Evolutionary conservation across 2,329 filamentous ascomycete genomes (phyloP).

Genomic region (Ophiostoma piceae): DNA sequence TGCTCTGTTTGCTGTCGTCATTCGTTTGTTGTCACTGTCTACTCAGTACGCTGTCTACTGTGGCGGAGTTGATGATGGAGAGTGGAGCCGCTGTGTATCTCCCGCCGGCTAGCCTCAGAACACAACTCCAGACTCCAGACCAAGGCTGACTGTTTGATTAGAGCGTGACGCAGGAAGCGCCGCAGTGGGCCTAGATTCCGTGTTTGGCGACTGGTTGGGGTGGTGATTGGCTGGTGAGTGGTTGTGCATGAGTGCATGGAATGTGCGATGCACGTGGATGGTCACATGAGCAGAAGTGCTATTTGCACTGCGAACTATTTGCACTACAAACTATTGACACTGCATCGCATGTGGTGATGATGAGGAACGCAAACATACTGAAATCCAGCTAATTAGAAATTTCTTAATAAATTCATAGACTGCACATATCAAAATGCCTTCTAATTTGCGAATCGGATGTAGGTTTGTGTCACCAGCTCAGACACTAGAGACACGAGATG

Average conservation of each 20-base stretch:
- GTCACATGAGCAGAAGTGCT: neutral
- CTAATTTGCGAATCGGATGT: too few relatives aligned
- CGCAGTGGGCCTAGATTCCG: neutral
- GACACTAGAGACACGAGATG: too few relatives aligned
- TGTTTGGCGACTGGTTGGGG: neutral
- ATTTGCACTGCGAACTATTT: neutral
- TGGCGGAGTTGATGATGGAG: neutral
- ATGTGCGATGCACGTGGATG: neutral
- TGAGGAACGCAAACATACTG: too few relatives aligned
- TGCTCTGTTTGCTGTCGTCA: too few relatives aligned
- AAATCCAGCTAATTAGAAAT: too few relatives aligned
- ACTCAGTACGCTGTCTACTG: too few relatives aligned
- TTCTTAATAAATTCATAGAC: too few relatives aligned
- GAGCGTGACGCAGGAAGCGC: slow-evolving; percentile 7
- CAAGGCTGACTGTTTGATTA: neutral
- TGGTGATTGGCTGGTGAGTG: neutral
- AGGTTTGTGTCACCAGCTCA: too few relatives aligned
- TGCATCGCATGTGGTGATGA: neutral
- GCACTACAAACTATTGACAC: neutral
- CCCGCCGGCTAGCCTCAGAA: neutral
- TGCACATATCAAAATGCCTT: too few relatives aligned
- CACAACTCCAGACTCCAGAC: neutral
- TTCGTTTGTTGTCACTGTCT: too few relatives aligned
- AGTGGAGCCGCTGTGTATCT: slow-evolving; percentile 11
- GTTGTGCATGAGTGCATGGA: too few relatives aligned